A percentile compares a stretch with the other conserved stretches of the same genome.
Evolutionary conservation across 2,329 filamentous ascomycete genomes (phyloP).

Genomic region (Xylogone sp.): DNA sequence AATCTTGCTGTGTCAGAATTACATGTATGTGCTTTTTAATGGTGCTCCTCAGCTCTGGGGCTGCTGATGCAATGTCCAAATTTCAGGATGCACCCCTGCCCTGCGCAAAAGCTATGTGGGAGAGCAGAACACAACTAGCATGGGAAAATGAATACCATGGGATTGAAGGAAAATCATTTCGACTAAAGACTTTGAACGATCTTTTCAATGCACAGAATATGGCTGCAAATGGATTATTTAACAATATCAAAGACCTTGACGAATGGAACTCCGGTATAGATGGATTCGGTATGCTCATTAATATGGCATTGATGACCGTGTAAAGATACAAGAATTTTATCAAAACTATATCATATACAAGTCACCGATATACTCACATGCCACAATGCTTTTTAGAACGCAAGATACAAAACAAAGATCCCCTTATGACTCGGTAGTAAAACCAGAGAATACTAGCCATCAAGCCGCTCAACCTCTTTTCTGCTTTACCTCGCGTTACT

Average conservation of each 20-base stretch:
- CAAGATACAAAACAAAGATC: too few relatives aligned
- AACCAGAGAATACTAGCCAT: too few relatives aligned
- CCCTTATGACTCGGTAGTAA: too few relatives aligned
- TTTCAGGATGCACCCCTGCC: constrained; percentile 6
- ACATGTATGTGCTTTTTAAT: constrained; percentile 7
- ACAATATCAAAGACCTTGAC: constrained; percentile 2
- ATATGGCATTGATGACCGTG: not conserved
- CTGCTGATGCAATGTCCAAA: not conserved
- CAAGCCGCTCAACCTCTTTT: too few relatives aligned
- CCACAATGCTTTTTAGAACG: too few relatives aligned
- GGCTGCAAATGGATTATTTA: not conserved
- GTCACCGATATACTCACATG: too few relatives aligned
- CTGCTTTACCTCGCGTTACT: too few relatives aligned
- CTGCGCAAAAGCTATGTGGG: constrained; percentile 6
- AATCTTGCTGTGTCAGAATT: not conserved
- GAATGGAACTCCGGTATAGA: constrained; percentile 6
- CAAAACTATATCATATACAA: not conserved
- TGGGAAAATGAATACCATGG: constrained; percentile 8
- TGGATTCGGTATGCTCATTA: not conserved
- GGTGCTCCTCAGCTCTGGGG: constrained; percentile 2
- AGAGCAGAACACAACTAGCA: constrained; percentile 1
- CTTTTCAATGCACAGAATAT: constrained; percentile 4
- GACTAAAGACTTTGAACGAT: constrained; percentile 1
- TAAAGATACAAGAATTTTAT: not conserved
- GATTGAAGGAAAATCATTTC: not conserved